A percentile compares a stretch with the other conserved stretches of the same genome.
phyloP scores from a whole-genome alignment of 73 alveolate genomes.

The Stentor roeselii region DNA sequence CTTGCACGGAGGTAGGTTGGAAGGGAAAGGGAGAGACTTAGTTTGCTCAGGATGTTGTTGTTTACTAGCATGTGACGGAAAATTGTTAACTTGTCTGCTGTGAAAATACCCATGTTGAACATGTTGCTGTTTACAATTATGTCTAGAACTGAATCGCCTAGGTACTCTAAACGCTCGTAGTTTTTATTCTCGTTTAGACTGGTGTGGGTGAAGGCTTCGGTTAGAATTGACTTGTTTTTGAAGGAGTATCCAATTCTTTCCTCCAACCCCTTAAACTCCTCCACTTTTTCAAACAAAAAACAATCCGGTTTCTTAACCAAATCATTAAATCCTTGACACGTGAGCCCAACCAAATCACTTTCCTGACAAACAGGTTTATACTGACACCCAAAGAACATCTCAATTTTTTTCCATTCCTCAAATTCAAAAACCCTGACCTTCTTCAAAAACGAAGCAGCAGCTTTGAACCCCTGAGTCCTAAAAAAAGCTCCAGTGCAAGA shows the following conservation, averaged over 20 bases:
- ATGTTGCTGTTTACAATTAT: slow-evolving; percentile 27
- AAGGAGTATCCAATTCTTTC: not conserved
- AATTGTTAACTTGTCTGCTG: slow-evolving; percentile 9
- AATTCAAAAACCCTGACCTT: not conserved
- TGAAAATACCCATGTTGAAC: not conserved
- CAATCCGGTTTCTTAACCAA: not conserved
- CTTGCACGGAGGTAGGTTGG: not conserved
- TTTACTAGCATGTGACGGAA: slow-evolving; percentile 37
- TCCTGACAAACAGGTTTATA: not conserved
- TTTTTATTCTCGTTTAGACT: not conserved
- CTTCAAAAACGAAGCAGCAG: slow-evolving; percentile 1
- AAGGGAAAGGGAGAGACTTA: not conserved
- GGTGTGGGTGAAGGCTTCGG: slow-evolving; percentile 25
- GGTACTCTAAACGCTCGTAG: slow-evolving; percentile 48
- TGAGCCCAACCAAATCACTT: not conserved
- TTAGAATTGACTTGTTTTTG: not conserved
- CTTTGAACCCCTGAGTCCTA: not conserved
- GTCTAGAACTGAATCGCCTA: slow-evolving; percentile 50
- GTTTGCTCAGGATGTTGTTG: not conserved
- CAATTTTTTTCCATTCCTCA: not conserved
- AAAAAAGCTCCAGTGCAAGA: slow-evolving; percentile 7
- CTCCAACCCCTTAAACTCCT: not conserved
- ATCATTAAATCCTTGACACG: not conserved
- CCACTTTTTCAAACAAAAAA: not conserved
- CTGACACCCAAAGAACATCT: not conserved